Percentiles rank a stretch among this genome's conserved stretches.
Evolutionary conservation across 192 early-diverging fungal species (phyloP).

Genomic region (Coemansia sp.): DNA sequence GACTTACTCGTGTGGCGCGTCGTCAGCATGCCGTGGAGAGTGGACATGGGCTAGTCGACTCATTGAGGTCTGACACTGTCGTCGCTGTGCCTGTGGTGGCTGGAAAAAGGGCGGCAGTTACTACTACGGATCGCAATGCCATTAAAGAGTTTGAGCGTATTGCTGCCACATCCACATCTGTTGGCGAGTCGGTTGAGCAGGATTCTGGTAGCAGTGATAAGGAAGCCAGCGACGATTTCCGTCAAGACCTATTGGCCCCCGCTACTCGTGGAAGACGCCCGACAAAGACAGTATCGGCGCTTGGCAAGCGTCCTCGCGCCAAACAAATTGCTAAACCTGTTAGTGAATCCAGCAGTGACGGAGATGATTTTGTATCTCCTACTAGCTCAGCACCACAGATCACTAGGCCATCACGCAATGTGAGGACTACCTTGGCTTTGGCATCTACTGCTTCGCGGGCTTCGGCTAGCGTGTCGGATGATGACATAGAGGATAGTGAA

Average conservation of each 20-base stretch:
- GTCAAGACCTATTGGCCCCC: neutral
- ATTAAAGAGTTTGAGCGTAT: constrained; percentile 34
- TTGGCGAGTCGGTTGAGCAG: constrained; percentile 4
- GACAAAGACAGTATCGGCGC: neutral
- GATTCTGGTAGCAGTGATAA: constrained; percentile 9
- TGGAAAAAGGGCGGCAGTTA: constrained; percentile 23
- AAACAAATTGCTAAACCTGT: neutral
- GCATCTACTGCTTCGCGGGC: neutral
- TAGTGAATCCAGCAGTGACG: neutral
- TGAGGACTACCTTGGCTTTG: constrained; percentile 26
- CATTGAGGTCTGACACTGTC: constrained; percentile 6
- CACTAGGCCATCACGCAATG: constrained; percentile 46
- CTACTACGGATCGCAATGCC: constrained; percentile 28
- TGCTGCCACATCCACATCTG: neutral
- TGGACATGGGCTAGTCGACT: constrained; percentile 22
- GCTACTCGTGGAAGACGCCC: neutral
- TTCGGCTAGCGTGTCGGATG: neutral
- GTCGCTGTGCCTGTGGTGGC: constrained; percentile 28
- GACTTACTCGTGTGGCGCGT: constrained; percentile 16
- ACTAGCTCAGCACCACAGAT: neutral
- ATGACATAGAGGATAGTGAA: constrained; percentile 24
- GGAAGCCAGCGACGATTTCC: constrained; percentile 11
- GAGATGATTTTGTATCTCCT: neutral
- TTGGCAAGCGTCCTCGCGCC: constrained; percentile 9
- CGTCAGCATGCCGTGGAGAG: constrained; percentile 32